Evolutionary conservation across 2,329 filamentous ascomycete genomes (phyloP), one percentile per base, ranked within the genome.

Genomic region (Aspergillus amoenus): DNA sequence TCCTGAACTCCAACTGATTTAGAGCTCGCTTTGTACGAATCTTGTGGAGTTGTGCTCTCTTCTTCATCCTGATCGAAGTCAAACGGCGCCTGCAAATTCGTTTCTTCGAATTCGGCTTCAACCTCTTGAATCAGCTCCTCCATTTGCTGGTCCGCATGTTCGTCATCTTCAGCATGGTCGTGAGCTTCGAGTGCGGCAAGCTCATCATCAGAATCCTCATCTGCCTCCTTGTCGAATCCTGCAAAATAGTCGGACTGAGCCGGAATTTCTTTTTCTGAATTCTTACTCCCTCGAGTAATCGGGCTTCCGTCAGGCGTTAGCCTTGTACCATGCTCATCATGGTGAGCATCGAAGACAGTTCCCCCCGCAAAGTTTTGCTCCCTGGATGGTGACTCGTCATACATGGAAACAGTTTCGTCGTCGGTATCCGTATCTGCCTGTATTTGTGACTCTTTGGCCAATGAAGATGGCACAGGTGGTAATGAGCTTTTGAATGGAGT

Each of bases 401-500:
- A 45, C 21, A 42, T 52, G 2, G 48, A 47, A n/a, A 47, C 40
- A 17, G 43, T 48, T 15, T 39, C 40, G n/a, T 40, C 46, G 13
- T 58, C 52, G 7, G 27, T 37, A 9, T 53, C 48, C 11, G 46
- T 41, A 1, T 52, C 48, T 34, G 17, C 46, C 18, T 50, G 52
- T 6, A 41, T 18, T 2, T 52, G 22, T 8, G 47, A n/a, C 3
- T 43, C 17, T 15, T 64, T 51, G 13, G n/a, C 42, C 12, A 59
- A 27, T 2, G 64, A 55, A 12, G 58, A 50, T 44, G 60, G 66
- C 12, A 55, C 55, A 2, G 61, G 60, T 11, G 64, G 59, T 2
- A 69, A 51, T 13, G 67, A 68, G 32, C 60, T 65, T 49, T 77
- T 78, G 52, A 73, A 72, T 0, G 77, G 74, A 4, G 76, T 75